These are phyloP conservation scores for Corynespora cassiicola DNA, from an alignment of 2,329 filamentous ascomycete species.

Conservation along the genomic window DNA sequence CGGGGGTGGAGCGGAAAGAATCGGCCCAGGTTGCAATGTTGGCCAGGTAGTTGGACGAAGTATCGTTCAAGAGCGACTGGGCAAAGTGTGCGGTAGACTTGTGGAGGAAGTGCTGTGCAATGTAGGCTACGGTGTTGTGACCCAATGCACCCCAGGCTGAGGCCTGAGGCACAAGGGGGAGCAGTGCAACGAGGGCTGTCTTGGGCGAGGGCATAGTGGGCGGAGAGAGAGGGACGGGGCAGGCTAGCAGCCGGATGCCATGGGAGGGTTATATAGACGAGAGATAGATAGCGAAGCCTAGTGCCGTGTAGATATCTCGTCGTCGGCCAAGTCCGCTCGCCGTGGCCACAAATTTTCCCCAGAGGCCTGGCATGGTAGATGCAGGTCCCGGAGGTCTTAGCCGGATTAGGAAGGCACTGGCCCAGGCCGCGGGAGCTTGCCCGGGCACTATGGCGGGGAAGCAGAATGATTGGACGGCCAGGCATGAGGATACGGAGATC, in stretches of 20 bases:
- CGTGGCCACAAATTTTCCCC: slow-evolving; percentile 23
- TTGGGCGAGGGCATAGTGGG: slow-evolving; percentile 30
- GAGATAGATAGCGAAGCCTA: too few species aligned
- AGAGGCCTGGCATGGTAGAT: slow-evolving; percentile 15
- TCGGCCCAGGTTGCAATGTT: slow-evolving; percentile 63
- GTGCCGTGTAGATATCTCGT: too few species aligned
- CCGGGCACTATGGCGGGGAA: slow-evolving; percentile 8
- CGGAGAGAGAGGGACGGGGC: slow-evolving; percentile 1
- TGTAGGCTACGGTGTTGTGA: slow-evolving; percentile 62
- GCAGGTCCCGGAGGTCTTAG: slow-evolving; percentile 29
- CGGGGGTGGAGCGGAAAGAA: slow-evolving; percentile 56
- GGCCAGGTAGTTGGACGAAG: slow-evolving; percentile 55
- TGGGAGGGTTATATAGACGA: not conserved
- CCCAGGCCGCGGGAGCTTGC: slow-evolving; percentile 6
- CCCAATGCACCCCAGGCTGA: slow-evolving; percentile 61
- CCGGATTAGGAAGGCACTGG: slow-evolving; percentile 32
- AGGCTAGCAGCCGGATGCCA: not conserved
- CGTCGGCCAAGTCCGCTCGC: slow-evolving; percentile 36
- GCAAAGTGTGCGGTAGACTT: slow-evolving; percentile 53
- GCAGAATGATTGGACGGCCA: slow-evolving; percentile 5
- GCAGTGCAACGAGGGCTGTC: slow-evolving; percentile 27
- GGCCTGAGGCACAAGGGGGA: slow-evolving; percentile 29
- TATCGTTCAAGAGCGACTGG: slow-evolving; percentile 51
- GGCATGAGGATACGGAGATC: slow-evolving; percentile 6
- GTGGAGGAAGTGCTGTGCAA: slow-evolving; percentile 58